Evolutionary conservation across 2,329 filamentous ascomycete genomes (phyloP).

Genomic region (Pseudogymnoascus verrucosus): DNA sequence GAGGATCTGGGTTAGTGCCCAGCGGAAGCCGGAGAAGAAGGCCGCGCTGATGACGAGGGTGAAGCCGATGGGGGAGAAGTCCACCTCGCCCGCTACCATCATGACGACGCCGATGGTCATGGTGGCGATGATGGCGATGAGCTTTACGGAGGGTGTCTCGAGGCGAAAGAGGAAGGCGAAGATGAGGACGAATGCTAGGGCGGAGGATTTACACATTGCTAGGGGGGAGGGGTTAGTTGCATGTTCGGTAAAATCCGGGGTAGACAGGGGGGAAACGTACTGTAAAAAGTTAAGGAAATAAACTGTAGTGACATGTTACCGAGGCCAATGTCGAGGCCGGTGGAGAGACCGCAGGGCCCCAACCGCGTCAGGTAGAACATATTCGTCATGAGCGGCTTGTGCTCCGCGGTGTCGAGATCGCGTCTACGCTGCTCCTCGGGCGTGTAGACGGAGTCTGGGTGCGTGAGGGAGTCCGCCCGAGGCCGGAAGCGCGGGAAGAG

Average conservation of each 20-base stretch:
- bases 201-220: conserved; percentile 98
- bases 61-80: conserved; percentile 82
- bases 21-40: conserved; percentile 93
- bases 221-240: conserved; percentile 13
- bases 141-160: conserved; percentile 75
- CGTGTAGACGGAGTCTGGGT: conserved; percentile 25
- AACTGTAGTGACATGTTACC: conserved; percentile 95
- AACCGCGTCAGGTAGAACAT: conserved; percentile 89
- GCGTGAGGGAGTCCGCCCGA: conserved; percentile 33
- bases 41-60: conserved; percentile 86
- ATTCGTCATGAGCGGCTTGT: conserved; percentile 64
- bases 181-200: conserved; percentile 85
- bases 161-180: conserved; percentile 94
- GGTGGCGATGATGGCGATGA: conserved; percentile 77
- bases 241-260: neutral
- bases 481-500: conserved; percentile 78
- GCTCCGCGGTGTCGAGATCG: conserved; percentile 22
- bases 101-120: conserved; percentile 94
- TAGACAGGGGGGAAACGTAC: conserved; percentile 36
- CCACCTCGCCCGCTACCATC: conserved; percentile 95
- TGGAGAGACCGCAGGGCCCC: conserved; percentile 84
- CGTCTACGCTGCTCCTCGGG: conserved; percentile 23
- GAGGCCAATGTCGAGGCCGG: conserved; percentile 88
- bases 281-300: conserved; percentile 95
- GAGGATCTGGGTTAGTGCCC: conserved; percentile 96